Conservation (phyloP, 768 basidiomycete species). For the Calocybe cyanea region DNA sequence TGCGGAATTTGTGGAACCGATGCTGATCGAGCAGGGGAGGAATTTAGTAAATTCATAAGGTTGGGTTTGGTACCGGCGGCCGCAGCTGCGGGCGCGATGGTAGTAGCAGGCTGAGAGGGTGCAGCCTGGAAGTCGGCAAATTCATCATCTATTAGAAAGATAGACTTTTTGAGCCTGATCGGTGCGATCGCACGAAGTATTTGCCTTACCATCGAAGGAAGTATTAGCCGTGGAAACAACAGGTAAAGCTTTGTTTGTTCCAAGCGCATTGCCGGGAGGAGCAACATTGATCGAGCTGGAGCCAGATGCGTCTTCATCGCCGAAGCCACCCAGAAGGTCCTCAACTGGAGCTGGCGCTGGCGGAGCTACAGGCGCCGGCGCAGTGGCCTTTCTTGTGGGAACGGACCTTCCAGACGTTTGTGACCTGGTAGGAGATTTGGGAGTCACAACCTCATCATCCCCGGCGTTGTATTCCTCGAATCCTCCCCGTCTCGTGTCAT, state of each 20-base stretch:
- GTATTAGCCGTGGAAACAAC: slow-evolving; percentile 32
- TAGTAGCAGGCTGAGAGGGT: slow-evolving; percentile 45
- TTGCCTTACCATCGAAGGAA: slow-evolving; percentile 38
- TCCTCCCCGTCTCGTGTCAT: slow-evolving; percentile 48
- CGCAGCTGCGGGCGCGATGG: slow-evolving; percentile 25
- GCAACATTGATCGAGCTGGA: slow-evolving; percentile 27
- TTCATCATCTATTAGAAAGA: slow-evolving; percentile 58
- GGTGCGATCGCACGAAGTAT: slow-evolving; percentile 9
- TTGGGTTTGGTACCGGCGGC: slow-evolving; percentile 31
- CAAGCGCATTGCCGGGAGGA: slow-evolving; percentile 15
- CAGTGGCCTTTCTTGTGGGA: slow-evolving; percentile 33
- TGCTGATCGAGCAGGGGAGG: slow-evolving; percentile 29
- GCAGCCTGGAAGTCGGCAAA: slow-evolving; percentile 85
- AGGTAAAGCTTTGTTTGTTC: slow-evolving; percentile 54
- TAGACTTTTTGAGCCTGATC: not conserved
- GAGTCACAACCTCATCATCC: slow-evolving; percentile 64
- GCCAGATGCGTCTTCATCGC: slow-evolving; percentile 59
- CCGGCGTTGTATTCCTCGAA: slow-evolving; percentile 98
- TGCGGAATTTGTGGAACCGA: too few species aligned
- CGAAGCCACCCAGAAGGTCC: slow-evolving; percentile 77
- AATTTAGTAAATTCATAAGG: slow-evolving; percentile 48
- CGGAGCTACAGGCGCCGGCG: slow-evolving; percentile 34
- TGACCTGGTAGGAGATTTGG: slow-evolving; percentile 30
- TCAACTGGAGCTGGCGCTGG: slow-evolving; percentile 43
- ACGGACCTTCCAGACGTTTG: slow-evolving; percentile 18